Conservation (phyloP, 2,329 filamentous ascomycete genomes). For the Cladosporium austrohemisphaericum region DNA sequence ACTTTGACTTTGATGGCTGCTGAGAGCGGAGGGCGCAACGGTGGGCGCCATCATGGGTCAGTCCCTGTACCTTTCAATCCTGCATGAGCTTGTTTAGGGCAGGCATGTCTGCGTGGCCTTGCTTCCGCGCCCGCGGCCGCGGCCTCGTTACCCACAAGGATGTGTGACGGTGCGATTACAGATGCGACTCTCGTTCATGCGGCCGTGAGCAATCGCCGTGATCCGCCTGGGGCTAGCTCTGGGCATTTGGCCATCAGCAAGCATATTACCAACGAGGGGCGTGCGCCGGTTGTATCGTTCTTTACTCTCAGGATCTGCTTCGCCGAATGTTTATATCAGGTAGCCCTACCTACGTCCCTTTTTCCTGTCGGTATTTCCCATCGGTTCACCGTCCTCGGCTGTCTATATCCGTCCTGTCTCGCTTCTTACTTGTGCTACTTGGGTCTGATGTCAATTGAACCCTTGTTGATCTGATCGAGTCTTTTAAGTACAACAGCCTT, state of each 20-base stretch:
- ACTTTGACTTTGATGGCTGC: slow-evolving; percentile 12
- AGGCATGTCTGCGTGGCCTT: slow-evolving; percentile 11
- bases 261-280: slow-evolving; percentile 13
- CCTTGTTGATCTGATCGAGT: neutral
- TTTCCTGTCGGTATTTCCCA: slow-evolving; percentile 8
- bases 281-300: slow-evolving; percentile 5
- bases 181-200: slow-evolving; percentile 9
- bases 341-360: slow-evolving; percentile 5
- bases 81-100: slow-evolving; percentile 14
- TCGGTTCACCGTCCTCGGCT: slow-evolving; percentile 6
- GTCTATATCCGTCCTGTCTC: slow-evolving; percentile 10
- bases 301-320: slow-evolving; percentile 8
- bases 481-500: neutral
- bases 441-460: slow-evolving; percentile 14
- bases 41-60: slow-evolving; percentile 5
- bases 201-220: slow-evolving; percentile 15
- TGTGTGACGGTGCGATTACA: slow-evolving; percentile 12
- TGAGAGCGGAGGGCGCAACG: slow-evolving; percentile 11
- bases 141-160: slow-evolving; percentile 5
- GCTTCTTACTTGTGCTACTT: slow-evolving; percentile 1
- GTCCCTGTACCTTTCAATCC: slow-evolving; percentile 13
- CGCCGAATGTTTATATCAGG: slow-evolving; percentile 14
- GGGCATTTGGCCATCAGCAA: slow-evolving; percentile 14
- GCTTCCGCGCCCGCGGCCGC: slow-evolving; percentile 12
- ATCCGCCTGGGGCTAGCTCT: slow-evolving; percentile 13